Evolutionary conservation across 1,284 basidiomycete species (phyloP).

Genomic region (Cryptococcus hybrid): DNA sequence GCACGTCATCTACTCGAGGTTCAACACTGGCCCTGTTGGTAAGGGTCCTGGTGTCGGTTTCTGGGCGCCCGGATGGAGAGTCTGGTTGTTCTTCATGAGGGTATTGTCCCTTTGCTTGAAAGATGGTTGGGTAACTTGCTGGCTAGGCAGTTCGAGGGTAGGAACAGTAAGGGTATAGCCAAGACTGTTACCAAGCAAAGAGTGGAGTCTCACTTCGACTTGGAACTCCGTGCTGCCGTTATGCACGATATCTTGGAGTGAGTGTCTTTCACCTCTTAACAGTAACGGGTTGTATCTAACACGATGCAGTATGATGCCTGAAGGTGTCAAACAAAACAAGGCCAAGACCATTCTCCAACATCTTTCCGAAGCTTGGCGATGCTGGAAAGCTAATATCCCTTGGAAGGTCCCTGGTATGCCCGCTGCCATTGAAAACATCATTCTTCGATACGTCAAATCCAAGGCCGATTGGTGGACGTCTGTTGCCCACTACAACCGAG

Average conservation of each 20-base stretch:
- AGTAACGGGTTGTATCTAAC: neutral
- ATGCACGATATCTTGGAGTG: slow-evolving; percentile 97
- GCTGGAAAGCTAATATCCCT: slow-evolving; percentile 96
- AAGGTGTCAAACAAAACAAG: slow-evolving; percentile 98
- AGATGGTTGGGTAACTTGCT: slow-evolving; percentile 97
- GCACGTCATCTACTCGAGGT: slow-evolving; percentile 72
- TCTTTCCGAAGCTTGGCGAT: slow-evolving; percentile 95
- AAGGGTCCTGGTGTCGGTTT: slow-evolving; percentile 99
- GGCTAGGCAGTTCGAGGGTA: slow-evolving; percentile 94
- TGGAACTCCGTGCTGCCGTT: slow-evolving; percentile 95
- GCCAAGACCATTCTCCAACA: slow-evolving; percentile 98
- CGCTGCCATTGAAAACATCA: slow-evolving; percentile 98
- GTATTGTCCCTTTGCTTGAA: slow-evolving; percentile 95
- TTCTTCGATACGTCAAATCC: slow-evolving; percentile 97
- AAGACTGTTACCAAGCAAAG: slow-evolving; percentile 99
- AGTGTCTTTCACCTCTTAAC: neutral
- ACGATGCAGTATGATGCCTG: slow-evolving; percentile 76
- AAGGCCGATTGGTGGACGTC: slow-evolving; percentile 99
- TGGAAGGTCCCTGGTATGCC: slow-evolving; percentile 56
- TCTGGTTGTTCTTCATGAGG: slow-evolving; percentile 99
- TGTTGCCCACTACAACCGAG: slow-evolving; percentile 62
- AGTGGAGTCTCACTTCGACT: slow-evolving; percentile 97
- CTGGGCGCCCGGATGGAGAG: slow-evolving; percentile 99
- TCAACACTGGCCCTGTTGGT: slow-evolving; percentile 99
- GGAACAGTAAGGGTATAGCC: slow-evolving; percentile 93